These are phyloP conservation scores for Leccinellum luteum DNA, from an alignment of 768 basidiomycete species.

Conservation along the genomic window DNA sequence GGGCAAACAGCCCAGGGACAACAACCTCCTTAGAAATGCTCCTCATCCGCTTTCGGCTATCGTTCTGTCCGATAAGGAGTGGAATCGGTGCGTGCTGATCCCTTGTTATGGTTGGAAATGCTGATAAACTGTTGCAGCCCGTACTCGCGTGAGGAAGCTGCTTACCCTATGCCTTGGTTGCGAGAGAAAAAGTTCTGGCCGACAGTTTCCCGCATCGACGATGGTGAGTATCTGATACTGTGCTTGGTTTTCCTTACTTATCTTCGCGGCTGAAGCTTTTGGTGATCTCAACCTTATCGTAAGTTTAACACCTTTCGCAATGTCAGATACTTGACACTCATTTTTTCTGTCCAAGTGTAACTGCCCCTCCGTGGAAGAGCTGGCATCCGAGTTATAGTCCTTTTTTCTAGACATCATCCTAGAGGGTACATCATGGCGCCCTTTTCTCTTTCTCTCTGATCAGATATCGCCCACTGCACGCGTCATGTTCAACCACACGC, in stretches of 20 bases:
- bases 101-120: neutral
- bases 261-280: conserved; percentile 55
- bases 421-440: conserved; percentile 31
- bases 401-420: conserved; percentile 24
- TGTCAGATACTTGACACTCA: conserved; percentile 7
- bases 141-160: conserved; percentile 88
- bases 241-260: conserved; percentile 1
- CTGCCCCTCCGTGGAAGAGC: conserved; percentile 82
- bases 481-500: conserved; percentile 69
- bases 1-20: conserved; percentile 86
- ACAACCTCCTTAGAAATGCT: conserved; percentile 91
- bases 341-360: conserved; percentile 55
- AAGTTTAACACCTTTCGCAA: conserved; percentile 34
- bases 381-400: conserved; percentile 38
- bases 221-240: conserved; percentile 56
- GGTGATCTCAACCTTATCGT: conserved; percentile 91
- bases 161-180: conserved; percentile 82
- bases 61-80: conserved; percentile 68
- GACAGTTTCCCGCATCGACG: conserved; percentile 85
- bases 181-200: conserved; percentile 97
- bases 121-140: conserved; percentile 49
- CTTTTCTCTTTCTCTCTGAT: conserved; percentile 45
- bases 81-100: conserved; percentile 66
- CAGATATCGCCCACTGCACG: conserved; percentile 40
- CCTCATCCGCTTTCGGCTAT: conserved; percentile 86